phyloP scores from a whole-genome alignment of 1,284 basidiomycete genomes.

The Cryptococcus sp. region DNA sequence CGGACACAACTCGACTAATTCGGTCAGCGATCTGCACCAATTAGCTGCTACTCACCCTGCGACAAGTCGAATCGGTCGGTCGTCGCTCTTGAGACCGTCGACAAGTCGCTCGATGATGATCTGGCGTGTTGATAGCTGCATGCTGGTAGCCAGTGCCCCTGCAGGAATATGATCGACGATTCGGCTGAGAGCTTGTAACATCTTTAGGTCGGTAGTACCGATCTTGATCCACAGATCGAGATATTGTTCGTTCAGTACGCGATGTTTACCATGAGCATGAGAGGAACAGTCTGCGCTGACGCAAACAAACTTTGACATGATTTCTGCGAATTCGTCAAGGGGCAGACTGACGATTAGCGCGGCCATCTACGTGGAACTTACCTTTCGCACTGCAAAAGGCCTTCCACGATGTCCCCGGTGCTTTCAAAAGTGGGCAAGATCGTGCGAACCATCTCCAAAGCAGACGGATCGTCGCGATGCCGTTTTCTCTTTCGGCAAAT shows the following conservation, averaged over 20 bases:
- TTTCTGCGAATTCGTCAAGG: constrained; percentile 1
- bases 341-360: neutral
- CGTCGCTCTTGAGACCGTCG: constrained; percentile 12
- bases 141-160: neutral
- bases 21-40: neutral
- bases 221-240: constrained; percentile 17
- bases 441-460: neutral
- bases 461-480: neutral
- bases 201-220: constrained; percentile 9
- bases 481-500: constrained; percentile 20
- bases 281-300: neutral
- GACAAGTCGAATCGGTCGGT: constrained; percentile 24
- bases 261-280: neutral
- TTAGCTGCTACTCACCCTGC: constrained; percentile 23
- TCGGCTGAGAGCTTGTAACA: constrained; percentile 18
- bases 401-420: neutral
- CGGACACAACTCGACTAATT: constrained; percentile 21
- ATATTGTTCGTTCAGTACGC: constrained; percentile 1
- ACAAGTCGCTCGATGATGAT: constrained; percentile 15
- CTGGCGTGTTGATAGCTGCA: constrained; percentile 9
- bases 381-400: neutral
- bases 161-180: constrained; percentile 19
- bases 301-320: constrained; percentile 18
- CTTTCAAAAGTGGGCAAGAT: neutral
- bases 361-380: neutral